A percentile compares a stretch with the other conserved stretches of the same genome.
phyloP scores from a whole-genome alignment of 495 filamentous ascomycete species.

The Penicillium lagena region DNA sequence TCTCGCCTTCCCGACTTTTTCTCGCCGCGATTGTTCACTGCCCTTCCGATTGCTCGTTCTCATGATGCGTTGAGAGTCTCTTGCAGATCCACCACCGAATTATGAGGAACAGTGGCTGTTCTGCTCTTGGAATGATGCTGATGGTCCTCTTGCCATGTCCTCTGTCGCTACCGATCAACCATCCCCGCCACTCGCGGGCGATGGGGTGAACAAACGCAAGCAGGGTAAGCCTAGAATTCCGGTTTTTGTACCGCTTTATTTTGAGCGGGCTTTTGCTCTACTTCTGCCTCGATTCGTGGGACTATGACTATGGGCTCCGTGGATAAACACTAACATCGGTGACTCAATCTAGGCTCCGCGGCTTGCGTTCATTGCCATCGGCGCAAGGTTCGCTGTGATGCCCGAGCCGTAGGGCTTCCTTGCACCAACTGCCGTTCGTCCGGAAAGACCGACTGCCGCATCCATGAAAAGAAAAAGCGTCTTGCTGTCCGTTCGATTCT shows the following conservation, averaged over 20 bases:
- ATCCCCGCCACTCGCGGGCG: conserved; percentile 20
- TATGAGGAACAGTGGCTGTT: conserved; percentile 19
- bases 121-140: conserved; percentile 21
- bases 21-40: neutral
- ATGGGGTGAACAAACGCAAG: conserved; percentile 30
- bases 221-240: conserved; percentile 17
- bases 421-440: conserved; percentile 42
- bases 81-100: conserved; percentile 4
- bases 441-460: conserved; percentile 40
- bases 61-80: conserved; percentile 17
- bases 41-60: too few relatives aligned
- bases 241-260: neutral
- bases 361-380: conserved; percentile 44
- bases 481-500: conserved; percentile 39
- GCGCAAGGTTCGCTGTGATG: conserved; percentile 44
- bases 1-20: conserved; percentile 24
- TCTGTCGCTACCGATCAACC: conserved; percentile 22
- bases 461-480: conserved; percentile 45
- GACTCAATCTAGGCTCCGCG: conserved; percentile 29
- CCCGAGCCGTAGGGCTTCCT: conserved; percentile 36
- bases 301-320: neutral
- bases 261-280: too few relatives aligned
- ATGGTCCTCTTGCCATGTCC: conserved; percentile 26
- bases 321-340: neutral
- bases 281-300: neutral